A percentile compares a stretch with the other conserved stretches of the same genome.
These are phyloP conservation scores for Pleurotus tuoliensis DNA, from an alignment of 768 basidiomycete species.

Conservation along the genomic window DNA sequence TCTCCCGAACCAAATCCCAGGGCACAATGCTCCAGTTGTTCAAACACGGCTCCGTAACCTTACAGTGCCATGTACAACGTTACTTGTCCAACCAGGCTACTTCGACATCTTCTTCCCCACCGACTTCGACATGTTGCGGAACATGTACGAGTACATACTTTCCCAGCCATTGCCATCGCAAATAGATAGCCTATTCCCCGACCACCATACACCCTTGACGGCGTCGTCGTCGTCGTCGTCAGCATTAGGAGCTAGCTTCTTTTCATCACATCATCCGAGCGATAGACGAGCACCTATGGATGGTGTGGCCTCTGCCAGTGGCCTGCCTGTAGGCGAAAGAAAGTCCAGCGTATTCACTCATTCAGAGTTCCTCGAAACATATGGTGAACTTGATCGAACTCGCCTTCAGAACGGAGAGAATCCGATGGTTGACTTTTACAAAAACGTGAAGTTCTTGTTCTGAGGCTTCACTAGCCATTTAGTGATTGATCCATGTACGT, in stretches of 20 bases:
- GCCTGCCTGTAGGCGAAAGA: slow-evolving; percentile 75
- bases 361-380: slow-evolving; percentile 83
- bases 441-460: slow-evolving; percentile 92
- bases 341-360: slow-evolving; percentile 86
- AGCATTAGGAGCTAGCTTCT: slow-evolving; percentile 60
- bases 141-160: slow-evolving; percentile 87
- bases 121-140: slow-evolving; percentile 74
- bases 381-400: slow-evolving; percentile 72
- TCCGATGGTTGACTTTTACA: slow-evolving; percentile 84
- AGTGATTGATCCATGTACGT: slow-evolving; percentile 28
- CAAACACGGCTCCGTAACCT: slow-evolving; percentile 86
- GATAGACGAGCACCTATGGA: slow-evolving; percentile 62
- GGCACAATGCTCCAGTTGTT: slow-evolving; percentile 83
- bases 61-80: slow-evolving; percentile 85
- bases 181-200: slow-evolving; percentile 23
- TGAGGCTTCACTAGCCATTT: slow-evolving; percentile 24
- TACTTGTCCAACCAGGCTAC: slow-evolving; percentile 91
- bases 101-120: slow-evolving; percentile 99
- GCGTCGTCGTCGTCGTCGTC: slow-evolving; percentile 44
- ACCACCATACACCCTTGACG: slow-evolving; percentile 51
- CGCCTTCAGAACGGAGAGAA: slow-evolving; percentile 79
- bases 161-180: slow-evolving; percentile 41
- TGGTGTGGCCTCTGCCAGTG: slow-evolving; percentile 70
- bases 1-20: slow-evolving; percentile 81
- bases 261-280: slow-evolving; percentile 58